Evolutionary conservation across 768 basidiomycete genomes (phyloP).

Genomic region (Pleurotus djamor): DNA sequence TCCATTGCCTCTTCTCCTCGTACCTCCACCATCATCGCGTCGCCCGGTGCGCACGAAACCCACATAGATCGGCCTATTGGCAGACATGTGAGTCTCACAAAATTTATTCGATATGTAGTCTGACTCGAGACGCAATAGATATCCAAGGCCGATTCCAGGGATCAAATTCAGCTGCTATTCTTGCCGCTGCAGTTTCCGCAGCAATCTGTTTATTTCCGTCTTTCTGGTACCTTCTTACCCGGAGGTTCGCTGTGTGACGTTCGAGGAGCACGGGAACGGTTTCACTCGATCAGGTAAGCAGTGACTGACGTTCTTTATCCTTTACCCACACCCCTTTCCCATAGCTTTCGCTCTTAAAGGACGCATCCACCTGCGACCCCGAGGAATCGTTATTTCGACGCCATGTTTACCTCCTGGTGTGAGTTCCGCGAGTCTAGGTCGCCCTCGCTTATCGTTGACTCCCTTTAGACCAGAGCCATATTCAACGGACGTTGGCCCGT

Average conservation of each 20-base stretch:
- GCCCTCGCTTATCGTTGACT: neutral
- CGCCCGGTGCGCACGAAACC: neutral
- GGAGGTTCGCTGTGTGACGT: neutral
- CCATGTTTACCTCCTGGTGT: conserved; percentile 7
- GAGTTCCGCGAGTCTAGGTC: neutral
- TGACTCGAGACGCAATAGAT: too few relatives aligned
- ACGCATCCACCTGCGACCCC: neutral
- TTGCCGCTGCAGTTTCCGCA: neutral
- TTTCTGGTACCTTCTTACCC: neutral
- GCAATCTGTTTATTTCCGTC: neutral
- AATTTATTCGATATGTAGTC: too few relatives aligned
- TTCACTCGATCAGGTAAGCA: neutral
- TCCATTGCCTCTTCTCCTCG: neutral
- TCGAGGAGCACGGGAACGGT: neutral
- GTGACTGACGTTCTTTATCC: neutral
- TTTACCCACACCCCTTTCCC: conserved; percentile 1
- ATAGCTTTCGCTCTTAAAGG: neutral
- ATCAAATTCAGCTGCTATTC: neutral
- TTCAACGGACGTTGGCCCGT: neutral
- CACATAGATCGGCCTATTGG: neutral
- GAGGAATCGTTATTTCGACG: neutral
- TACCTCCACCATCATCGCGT: neutral
- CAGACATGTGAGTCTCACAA: too few relatives aligned
- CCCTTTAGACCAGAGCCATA: conserved; percentile 3
- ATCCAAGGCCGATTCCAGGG: neutral